Evolutionary conservation across 2,329 filamentous ascomycete species (phyloP).

Genomic region (Scorias spongiosa): DNA sequence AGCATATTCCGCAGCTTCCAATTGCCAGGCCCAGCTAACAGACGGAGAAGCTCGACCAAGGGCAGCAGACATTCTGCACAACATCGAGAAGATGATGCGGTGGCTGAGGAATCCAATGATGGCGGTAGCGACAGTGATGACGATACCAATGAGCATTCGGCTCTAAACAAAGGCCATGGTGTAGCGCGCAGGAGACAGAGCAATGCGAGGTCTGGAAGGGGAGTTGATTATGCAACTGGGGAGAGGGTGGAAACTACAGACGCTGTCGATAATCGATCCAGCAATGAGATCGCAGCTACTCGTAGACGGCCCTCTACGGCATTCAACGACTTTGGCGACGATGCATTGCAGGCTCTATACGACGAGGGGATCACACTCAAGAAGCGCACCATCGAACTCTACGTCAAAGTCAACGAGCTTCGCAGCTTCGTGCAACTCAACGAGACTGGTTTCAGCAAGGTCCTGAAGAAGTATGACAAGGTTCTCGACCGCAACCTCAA

Average conservation of each 20-base stretch:
- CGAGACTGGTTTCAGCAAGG: constrained; percentile 89
- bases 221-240: constrained; percentile 7
- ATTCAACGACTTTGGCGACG: constrained; percentile 67
- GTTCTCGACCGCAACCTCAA: constrained; percentile 74
- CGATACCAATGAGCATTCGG: constrained; percentile 37
- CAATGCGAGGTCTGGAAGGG: neutral
- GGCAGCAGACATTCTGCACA: constrained; percentile 33
- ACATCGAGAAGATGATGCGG: constrained; percentile 42
- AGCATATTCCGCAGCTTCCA: constrained; percentile 40
- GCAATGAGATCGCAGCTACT: neutral
- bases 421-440: constrained; percentile 95
- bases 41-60: constrained; percentile 29
- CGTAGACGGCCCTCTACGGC: constrained; percentile 48
- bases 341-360: constrained; percentile 53
- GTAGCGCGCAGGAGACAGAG: constrained; percentile 16
- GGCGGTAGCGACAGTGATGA: constrained; percentile 35
- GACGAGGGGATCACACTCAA: constrained; percentile 72
- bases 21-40: constrained; percentile 20
- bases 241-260: constrained; percentile 1
- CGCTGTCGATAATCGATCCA: neutral
- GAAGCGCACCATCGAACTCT: constrained; percentile 74
- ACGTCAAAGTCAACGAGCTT: constrained; percentile 85
- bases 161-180: constrained; percentile 23
- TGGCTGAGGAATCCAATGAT: neutral
- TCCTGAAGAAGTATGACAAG: constrained; percentile 97